Evolutionary conservation across 768 basidiomycete species (phyloP).

Genomic region (Boletus reticuloceps): DNA sequence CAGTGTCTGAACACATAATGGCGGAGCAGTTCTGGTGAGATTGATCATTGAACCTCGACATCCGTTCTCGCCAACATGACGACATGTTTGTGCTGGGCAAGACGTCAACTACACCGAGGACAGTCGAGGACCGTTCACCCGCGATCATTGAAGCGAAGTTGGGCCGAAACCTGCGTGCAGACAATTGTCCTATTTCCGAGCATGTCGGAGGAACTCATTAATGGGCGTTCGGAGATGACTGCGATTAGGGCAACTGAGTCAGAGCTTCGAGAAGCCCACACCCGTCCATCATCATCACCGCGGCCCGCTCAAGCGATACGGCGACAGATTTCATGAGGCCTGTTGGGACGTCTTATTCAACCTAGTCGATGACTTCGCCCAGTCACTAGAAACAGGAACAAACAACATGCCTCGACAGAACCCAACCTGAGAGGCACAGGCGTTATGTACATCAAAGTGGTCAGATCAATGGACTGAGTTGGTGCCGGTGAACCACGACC

Average conservation of each 20-base stretch:
- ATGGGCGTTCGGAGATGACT: neutral
- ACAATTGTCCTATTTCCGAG: neutral
- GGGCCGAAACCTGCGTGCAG: neutral
- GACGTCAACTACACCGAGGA: too few species aligned
- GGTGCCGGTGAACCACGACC: too few species aligned
- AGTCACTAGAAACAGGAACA: neutral
- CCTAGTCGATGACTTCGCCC: too few species aligned
- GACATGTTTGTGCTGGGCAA: neutral
- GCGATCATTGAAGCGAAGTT: neutral
- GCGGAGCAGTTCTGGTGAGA: neutral
- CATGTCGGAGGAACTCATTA: neutral
- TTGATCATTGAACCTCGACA: neutral
- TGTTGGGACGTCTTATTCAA: too few species aligned
- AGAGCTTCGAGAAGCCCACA: neutral
- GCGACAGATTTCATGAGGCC: neutral
- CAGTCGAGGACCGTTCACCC: neutral
- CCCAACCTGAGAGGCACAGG: too few species aligned
- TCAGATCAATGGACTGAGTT: too few species aligned
- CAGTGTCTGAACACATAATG: neutral
- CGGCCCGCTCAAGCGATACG: neutral
- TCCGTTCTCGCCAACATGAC: neutral
- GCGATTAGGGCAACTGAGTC: neutral
- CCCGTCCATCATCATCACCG: neutral
- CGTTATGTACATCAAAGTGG: too few species aligned
- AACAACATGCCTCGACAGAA: too few species aligned